Evolutionary conservation across 441 rosid genomes (phyloP), one percentile per base, ranked within the genome.

Genomic region (Macaranga tanarius): DNA sequence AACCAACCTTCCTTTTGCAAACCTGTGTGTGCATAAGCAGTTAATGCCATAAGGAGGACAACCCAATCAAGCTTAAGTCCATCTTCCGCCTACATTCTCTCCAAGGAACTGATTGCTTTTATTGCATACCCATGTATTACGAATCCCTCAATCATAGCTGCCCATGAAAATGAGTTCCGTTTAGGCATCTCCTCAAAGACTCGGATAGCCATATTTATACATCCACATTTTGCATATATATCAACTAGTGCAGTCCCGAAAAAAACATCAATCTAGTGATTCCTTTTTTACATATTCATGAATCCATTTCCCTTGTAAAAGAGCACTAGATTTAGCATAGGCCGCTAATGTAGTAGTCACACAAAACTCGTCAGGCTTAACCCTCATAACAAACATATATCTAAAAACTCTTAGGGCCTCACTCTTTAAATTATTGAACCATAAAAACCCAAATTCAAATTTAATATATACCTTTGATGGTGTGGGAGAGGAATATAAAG

Each of bases 151-250:
- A 84, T 75, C 70, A 89, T 82, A 0, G 87, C 90, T n/a, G 90
- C 87, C 86, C 89, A 84, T 7, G 87, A 75, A 71, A 83, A 89
- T 4, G 71, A 83, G 71, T 84, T 89, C 73, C 87, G 83, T 70
- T 47, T 79, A 60, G 25, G 74, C 88, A 87, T 75, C 47, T 61
- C 76, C 52, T 83, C 71, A 26, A 89, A 84, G 28, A 85, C 85
- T 79, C 79, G 81, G 75, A 67, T 12, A 48, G 90, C 90, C 75
- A 58, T 72, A 65, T 82, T 77, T 73, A 88, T 55, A 23, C 81
- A 84, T 45, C 92, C 90, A 80, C 90, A 85, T 65, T 86, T 88
- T 10, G 84, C 84, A 77, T 86, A 84, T 90, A 85, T 84, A 69
- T 85, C 88, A 76, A 86, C 86, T 23, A 87, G 88, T 0, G 90